A percentile compares a stretch with the other conserved stretches of the same genome.
Evolutionary conservation across 2,329 filamentous ascomycete genomes (phyloP).

Genomic region (Aspergillus awamori): DNA sequence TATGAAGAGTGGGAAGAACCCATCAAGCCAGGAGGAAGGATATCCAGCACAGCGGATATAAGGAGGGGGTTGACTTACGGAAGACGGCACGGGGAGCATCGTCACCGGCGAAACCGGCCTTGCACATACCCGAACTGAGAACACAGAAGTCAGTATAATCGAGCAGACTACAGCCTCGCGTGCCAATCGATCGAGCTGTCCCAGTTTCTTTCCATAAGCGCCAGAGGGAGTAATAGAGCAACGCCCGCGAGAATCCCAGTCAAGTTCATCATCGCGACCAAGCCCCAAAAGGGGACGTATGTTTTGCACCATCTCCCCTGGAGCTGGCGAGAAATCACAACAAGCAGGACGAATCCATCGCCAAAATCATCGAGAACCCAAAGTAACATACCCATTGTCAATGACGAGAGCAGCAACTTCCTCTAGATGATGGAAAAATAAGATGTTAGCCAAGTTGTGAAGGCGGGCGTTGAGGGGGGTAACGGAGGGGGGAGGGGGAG

Average conservation of each 20-base stretch:
- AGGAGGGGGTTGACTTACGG: constrained; percentile 72
- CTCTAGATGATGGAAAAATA: constrained; percentile 64
- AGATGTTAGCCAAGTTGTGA: constrained; percentile 38
- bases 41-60: background rate
- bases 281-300: constrained; percentile 9
- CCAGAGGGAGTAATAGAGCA: background rate
- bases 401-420: constrained; percentile 99
- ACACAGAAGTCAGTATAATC: constrained; percentile 19
- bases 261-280: constrained; percentile 15
- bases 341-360: constrained; percentile 14
- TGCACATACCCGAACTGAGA: constrained; percentile 98
- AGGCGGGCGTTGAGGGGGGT: constrained; percentile 12
- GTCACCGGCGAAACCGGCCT: constrained; percentile 99
- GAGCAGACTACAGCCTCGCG: constrained; percentile 1
- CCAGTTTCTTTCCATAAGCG: background rate
- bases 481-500: constrained; percentile 11
- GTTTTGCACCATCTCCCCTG: constrained; percentile 11
- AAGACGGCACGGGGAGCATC: constrained; percentile 99
- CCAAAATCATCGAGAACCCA: constrained; percentile 17
- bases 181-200: background rate
- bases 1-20: constrained; percentile 19
- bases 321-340: constrained; percentile 13
- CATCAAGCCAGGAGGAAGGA: constrained; percentile 23
- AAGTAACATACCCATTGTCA: constrained; percentile 97
- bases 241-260: background rate